These are phyloP conservation scores for Metschnikowia kofuensis DNA, from an alignment of 805 yeast genomes.

Conservation along the genomic window DNA sequence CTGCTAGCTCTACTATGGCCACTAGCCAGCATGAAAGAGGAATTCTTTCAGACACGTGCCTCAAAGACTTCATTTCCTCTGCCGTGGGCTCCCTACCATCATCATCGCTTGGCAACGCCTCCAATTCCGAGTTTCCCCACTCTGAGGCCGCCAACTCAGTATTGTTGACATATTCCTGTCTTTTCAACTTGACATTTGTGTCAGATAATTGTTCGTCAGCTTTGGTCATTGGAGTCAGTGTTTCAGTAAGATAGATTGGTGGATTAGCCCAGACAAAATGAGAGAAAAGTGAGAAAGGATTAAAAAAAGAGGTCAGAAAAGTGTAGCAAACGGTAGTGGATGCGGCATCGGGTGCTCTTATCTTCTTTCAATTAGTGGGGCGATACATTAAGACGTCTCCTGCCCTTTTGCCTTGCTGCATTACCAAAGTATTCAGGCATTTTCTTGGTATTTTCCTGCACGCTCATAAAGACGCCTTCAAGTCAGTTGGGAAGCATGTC, in stretches of 20 bases:
- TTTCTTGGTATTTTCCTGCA: neutral
- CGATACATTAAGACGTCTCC: too few relatives aligned
- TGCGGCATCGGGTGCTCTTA: too few relatives aligned
- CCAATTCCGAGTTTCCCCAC: neutral
- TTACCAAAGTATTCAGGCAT: neutral
- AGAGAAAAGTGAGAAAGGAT: neutral
- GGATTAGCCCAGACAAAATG: neutral
- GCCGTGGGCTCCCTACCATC: conserved; percentile 49
- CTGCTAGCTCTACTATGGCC: conserved; percentile 73
- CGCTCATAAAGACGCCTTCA: too few relatives aligned
- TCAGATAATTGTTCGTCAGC: neutral
- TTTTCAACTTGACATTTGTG: neutral
- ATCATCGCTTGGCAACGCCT: conserved; percentile 17
- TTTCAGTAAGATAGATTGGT: too few relatives aligned
- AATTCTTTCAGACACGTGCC: conserved; percentile 50
- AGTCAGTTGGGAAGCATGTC: too few relatives aligned
- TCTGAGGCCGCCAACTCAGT: neutral
- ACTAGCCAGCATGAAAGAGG: conserved; percentile 61
- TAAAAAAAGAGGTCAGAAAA: neutral
- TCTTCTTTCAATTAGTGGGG: too few relatives aligned
- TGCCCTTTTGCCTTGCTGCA: neutral
- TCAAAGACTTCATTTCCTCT: conserved; percentile 49
- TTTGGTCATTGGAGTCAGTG: too few relatives aligned
- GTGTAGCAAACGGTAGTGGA: too few relatives aligned
- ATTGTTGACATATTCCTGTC: conserved; percentile 3